These are phyloP conservation scores for Oryza meridionalis DNA, from an alignment of 176 grass and related monocot genomes.

Conservation along the genomic window DNA sequence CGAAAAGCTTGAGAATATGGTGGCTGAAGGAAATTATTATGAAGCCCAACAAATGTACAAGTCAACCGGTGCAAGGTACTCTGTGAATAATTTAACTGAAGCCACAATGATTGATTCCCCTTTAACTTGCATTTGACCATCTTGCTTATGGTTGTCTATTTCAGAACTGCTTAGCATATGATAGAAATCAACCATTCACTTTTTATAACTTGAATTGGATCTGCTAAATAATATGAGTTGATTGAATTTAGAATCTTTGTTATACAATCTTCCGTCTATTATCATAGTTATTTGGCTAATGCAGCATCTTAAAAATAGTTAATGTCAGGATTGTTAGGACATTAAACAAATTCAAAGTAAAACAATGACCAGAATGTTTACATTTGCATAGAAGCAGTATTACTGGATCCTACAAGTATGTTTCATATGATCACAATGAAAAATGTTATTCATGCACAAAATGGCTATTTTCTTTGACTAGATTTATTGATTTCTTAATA, in stretches of 20 bases:
- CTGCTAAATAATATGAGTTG: neutral
- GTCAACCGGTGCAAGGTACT: conserved; percentile 81
- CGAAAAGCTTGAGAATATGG: conserved; percentile 77
- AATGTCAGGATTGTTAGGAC: conserved; percentile 3
- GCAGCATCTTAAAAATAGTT: conserved; percentile 23
- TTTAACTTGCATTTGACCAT: conserved; percentile 20
- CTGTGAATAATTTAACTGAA: neutral
- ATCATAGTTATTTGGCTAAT: neutral
- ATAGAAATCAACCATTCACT: neutral
- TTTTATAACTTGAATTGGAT: conserved; percentile 32
- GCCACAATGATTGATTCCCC: neutral
- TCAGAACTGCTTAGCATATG: neutral
- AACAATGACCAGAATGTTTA: conserved; percentile 15
- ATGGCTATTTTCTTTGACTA: neutral
- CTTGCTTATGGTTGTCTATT: neutral
- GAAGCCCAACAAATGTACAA: conserved; percentile 98
- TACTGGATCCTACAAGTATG: conserved; percentile 9
- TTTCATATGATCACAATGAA: neutral
- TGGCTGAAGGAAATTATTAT: conserved; percentile 75
- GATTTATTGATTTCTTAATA: neutral
- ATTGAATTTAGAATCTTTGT: neutral
- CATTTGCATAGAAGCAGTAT: conserved; percentile 7
- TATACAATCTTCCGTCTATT: neutral
- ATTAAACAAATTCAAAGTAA: neutral
- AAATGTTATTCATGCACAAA: neutral